These are phyloP conservation scores for Ascomycota sp. DNA, from an alignment of 2,329 filamentous ascomycete species.

Conservation along the genomic window DNA sequence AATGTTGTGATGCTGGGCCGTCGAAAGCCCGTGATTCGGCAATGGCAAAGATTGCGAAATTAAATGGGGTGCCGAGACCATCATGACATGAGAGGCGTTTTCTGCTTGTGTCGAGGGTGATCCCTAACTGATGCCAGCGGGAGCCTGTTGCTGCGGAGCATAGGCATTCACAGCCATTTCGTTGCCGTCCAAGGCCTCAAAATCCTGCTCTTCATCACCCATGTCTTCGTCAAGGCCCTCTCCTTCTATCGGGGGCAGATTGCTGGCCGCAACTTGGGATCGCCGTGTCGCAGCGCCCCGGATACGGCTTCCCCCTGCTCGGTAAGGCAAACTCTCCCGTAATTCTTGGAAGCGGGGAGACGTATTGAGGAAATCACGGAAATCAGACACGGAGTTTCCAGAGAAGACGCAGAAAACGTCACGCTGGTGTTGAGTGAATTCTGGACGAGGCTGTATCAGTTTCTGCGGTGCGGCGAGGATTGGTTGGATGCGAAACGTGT, in stretches of 20 bases:
- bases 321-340: constrained; percentile 12
- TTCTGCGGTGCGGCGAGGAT: neutral
- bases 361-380: constrained; percentile 59
- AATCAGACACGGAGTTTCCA: constrained; percentile 55
- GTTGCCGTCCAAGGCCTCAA: constrained; percentile 18
- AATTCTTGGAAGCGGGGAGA: constrained; percentile 24
- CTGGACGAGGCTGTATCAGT: constrained; percentile 16
- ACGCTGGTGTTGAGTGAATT: constrained; percentile 89
- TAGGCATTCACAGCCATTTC: constrained; percentile 17
- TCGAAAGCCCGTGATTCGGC: constrained; percentile 4
- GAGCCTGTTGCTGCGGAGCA: constrained; percentile 6
- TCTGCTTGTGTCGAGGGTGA: constrained; percentile 2
- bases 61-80: constrained; percentile 8
- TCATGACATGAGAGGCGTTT: constrained; percentile 9
- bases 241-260: constrained; percentile 8
- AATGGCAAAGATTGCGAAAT: constrained; percentile 5
- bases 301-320: constrained; percentile 3
- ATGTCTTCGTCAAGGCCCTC: constrained; percentile 21
- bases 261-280: constrained; percentile 4
- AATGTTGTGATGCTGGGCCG: constrained; percentile 4
- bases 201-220: constrained; percentile 23
- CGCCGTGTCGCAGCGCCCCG: constrained; percentile 3
- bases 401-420: constrained; percentile 97
- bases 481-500: neutral
- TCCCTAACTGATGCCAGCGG: neutral